Evolutionary conservation across 1,284 basidiomycete species (phyloP).

Genomic region (Cutaneotrichosporon spelunceum): DNA sequence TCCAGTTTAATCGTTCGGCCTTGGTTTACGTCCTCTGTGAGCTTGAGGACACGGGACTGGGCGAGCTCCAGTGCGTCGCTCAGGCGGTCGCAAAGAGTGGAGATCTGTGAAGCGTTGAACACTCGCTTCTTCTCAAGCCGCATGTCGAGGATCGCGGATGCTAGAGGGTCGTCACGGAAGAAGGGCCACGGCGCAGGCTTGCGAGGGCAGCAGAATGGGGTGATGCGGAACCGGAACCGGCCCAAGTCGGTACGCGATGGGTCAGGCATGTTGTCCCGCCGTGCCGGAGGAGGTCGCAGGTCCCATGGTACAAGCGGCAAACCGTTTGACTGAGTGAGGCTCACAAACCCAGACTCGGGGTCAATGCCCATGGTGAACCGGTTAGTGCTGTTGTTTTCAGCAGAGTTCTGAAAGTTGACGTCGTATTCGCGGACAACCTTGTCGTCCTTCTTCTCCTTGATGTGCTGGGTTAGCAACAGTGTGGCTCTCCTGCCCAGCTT

Average conservation of each 20-base stretch:
- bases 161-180: conserved; percentile 34
- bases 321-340: conserved; percentile 1
- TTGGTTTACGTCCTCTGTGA: conserved; percentile 10
- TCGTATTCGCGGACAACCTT: conserved; percentile 5
- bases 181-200: conserved; percentile 36
- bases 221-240: conserved; percentile 23
- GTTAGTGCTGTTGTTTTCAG: background rate
- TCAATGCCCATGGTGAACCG: conserved; percentile 20
- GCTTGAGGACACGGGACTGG: conserved; percentile 17
- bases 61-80: conserved; percentile 16
- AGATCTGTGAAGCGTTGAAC: conserved; percentile 28
- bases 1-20: conserved; percentile 15
- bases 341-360: conserved; percentile 20
- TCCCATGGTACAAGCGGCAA: conserved; percentile 11
- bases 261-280: background rate
- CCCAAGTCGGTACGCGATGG: background rate
- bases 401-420: conserved; percentile 1
- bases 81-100: conserved; percentile 26
- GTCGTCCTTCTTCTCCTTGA: conserved; percentile 8
- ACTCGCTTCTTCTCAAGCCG: conserved; percentile 13
- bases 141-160: conserved; percentile 28
- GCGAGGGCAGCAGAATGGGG: conserved; percentile 32
- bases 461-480: conserved; percentile 6
- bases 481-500: conserved; percentile 10
- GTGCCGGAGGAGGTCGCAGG: conserved; percentile 2